Evolutionary conservation across 768 basidiomycete genomes (phyloP).

Genomic region (Mycena chlorophos): DNA sequence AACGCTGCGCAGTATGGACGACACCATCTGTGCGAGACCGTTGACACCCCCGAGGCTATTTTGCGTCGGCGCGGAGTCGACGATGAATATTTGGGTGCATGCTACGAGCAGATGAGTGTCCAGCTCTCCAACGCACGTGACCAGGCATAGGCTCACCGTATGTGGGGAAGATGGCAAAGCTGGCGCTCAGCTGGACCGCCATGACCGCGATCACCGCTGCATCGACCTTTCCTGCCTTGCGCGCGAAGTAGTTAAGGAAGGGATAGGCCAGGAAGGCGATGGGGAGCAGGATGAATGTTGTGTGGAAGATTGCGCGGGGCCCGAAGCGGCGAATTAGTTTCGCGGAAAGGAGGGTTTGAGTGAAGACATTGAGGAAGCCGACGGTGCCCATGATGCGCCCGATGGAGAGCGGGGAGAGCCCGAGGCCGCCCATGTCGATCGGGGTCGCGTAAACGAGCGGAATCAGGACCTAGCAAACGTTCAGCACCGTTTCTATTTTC

Average conservation of each 20-base stretch:
- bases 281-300: slow-evolving; percentile 14
- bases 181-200: slow-evolving; percentile 16
- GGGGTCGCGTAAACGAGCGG: slow-evolving; percentile 42
- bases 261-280: slow-evolving; percentile 19
- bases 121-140: too few species aligned
- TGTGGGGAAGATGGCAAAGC: slow-evolving; percentile 19
- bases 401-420: slow-evolving; percentile 48
- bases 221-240: slow-evolving; percentile 19
- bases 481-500: not conserved
- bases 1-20: slow-evolving; percentile 23
- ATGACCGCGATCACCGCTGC: slow-evolving; percentile 19
- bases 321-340: slow-evolving; percentile 13
- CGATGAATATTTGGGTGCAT: slow-evolving; percentile 25
- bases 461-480: slow-evolving; percentile 2
- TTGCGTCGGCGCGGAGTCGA: slow-evolving; percentile 22
- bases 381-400: slow-evolving; percentile 47
- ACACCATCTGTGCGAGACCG: slow-evolving; percentile 31
- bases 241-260: slow-evolving; percentile 18
- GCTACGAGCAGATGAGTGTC: slow-evolving; percentile 18
- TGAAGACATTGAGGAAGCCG: slow-evolving; percentile 47
- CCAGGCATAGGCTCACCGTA: too few species aligned
- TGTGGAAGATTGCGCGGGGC: slow-evolving; percentile 16
- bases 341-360: slow-evolving; percentile 31
- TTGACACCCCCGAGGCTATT: slow-evolving; percentile 29
- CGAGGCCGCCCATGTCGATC: slow-evolving; percentile 49